Evolutionary conservation across 108 stramenopile genomes (phyloP), one percentile per base, ranked within the genome.

Genomic region (Stephanodiscus triporus): DNA sequence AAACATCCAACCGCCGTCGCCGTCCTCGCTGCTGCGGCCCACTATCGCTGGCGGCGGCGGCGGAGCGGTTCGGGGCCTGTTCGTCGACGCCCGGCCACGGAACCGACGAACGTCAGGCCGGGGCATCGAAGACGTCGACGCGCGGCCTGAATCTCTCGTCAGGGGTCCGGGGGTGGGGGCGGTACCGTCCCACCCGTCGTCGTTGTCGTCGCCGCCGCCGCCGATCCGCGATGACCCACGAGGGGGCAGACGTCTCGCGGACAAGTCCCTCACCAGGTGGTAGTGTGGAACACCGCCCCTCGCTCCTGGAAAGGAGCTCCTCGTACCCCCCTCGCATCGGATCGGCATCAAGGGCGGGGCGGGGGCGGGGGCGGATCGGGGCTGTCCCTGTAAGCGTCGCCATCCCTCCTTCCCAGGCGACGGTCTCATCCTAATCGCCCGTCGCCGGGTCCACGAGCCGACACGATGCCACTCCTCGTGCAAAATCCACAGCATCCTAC

Each of bases 261-360:
- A 48, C 47, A 77, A 32, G 24, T 76, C 68, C 50, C 59, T 66
- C 43, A 91, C 91, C 4, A 79, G 67, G 67, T 96, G 95, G 77
- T 92, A 86, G 66, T 89, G n/a, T n/a, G n/a, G n/a, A 96, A 76
- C 93, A 96, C n/a, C 93, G 81, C 2, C 88, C 84, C 76, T 93
- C 92, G 50, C 88, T 85, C 70, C 92, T 88, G 0, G 85, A 81
- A n/a, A 91, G 70, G 6, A 83, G 75, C 30, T 84, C 77, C 61
- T 93, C 89, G 61, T 93, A 93, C 23, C 75, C 81, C 49, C 29
- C 72, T 80, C 14, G 24, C 27, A 9, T 73, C 59, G 13, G 45
- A 36, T 73, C 48, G 29, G 55, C 38, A 40, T 62, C 61, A 24
- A 38, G n/a, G n/a, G n/a, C n/a, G 37, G 1, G 45, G 27, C 45